Percentiles rank a stretch among this genome's conserved stretches.
phyloP scores from a whole-genome alignment of 1,284 basidiomycete species.

The Porodaedalea pini region DNA sequence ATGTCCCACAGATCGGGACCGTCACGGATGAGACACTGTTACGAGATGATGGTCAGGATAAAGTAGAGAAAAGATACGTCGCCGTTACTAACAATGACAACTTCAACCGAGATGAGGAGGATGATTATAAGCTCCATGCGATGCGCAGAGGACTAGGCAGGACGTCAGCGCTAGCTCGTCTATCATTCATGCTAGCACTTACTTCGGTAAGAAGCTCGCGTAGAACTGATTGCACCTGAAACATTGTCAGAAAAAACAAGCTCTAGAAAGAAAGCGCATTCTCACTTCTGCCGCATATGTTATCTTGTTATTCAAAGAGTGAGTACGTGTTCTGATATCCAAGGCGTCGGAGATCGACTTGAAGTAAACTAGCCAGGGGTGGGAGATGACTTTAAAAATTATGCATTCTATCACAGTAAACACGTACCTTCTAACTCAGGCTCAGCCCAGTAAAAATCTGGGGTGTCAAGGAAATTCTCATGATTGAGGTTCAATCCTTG shows the following conservation, averaged over 20 bases:
- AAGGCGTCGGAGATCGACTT: slow-evolving; percentile 76
- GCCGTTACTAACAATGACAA: slow-evolving; percentile 70
- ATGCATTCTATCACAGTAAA: neutral
- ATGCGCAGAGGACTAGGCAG: slow-evolving; percentile 69
- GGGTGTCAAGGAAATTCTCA: slow-evolving; percentile 85
- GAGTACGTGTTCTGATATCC: slow-evolving; percentile 77
- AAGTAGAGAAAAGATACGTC: neutral
- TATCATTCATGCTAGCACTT: slow-evolving; percentile 19
- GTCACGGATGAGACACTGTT: slow-evolving; percentile 56
- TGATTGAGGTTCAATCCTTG: slow-evolving; percentile 85
- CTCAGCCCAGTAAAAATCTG: slow-evolving; percentile 90
- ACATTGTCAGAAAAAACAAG: slow-evolving; percentile 12
- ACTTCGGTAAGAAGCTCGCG: slow-evolving; percentile 79
- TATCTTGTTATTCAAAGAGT: slow-evolving; percentile 85
- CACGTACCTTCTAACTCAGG: slow-evolving; percentile 76
- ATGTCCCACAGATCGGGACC: slow-evolving; percentile 64
- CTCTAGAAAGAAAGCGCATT: slow-evolving; percentile 23
- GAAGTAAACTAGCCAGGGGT: slow-evolving; percentile 64
- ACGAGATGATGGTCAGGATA: neutral
- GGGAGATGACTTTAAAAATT: neutral
- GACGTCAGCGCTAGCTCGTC: neutral
- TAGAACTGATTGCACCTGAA: slow-evolving; percentile 65
- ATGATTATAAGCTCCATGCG: slow-evolving; percentile 93
- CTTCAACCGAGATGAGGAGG: slow-evolving; percentile 85
- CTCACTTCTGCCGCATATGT: slow-evolving; percentile 86